Evolutionary conservation across 768 basidiomycete species (phyloP), one percentile per base, ranked within the genome.

Genomic region (Lentinula edodes): DNA sequence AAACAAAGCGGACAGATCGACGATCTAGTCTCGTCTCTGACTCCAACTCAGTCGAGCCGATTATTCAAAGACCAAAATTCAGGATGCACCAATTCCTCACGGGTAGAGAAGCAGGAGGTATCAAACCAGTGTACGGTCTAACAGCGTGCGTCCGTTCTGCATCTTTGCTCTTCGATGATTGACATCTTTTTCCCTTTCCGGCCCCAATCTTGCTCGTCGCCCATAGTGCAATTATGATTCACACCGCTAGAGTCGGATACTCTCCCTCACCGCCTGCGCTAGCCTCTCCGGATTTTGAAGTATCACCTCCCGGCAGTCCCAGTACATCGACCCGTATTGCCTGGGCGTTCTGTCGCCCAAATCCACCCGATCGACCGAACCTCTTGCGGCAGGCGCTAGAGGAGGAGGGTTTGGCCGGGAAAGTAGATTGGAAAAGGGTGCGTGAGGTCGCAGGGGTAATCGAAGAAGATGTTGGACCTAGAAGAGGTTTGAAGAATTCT

Each of bases 81-180:
- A 83, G 91, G 23, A 78, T 85, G 64, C 93, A 95, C 72, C 76
- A 80, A 16, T 96, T 96, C 76, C 77, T 94, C 55, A 96, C 93
- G 0, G 94, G 94, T 0, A 77, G 93, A 45, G 93, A 96, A 70
- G 85, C 81, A 2, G 86, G 87, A 13, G 93, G 93, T 0, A 83
- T 92, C 13, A 95, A 93, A 67, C 93, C 93, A n/a, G 84, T 95
- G 0, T 91, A 86, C 65, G 93, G 93, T 7, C 73, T 96, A 8
- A 96, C 93, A 34, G 86, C 93, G 92, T 95, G 70, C 64, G 89
- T 82, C 28, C 28, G 3, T 28, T 28, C 28, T 6, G 9, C 48
- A 38, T 52, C 18, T 43, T 58, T 63, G 38, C 20, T 23, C 45
- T 8, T 28, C 23, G 9, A 32, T 38, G 16, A 34, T 42, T 10